Base-by-base conservation (phyloP, 2,329 filamentous ascomycete species). In the Didymella segeticola region DNA sequence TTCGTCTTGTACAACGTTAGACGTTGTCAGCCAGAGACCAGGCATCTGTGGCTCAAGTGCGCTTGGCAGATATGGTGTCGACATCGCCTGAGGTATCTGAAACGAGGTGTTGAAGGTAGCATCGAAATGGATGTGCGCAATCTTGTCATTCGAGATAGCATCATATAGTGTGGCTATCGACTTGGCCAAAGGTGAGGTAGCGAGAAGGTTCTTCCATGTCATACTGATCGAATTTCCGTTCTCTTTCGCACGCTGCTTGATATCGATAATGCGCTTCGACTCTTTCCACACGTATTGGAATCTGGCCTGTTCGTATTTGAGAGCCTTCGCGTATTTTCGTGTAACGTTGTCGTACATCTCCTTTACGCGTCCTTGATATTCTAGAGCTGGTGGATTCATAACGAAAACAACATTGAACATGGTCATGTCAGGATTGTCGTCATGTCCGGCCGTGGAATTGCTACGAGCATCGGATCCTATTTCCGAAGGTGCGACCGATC, bases 321-420 rank as follows among this genome's bases (percentile, higher is more conserved):
- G 85, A 3, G 90, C 91, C 77, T 93, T 96, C 70, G 92, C 93
- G 65, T 96, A 88, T 75, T 96, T 96, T 74, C 93, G 95, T 60
- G 93, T 89, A 31, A 98, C 88, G 71, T 96, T 90, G 47, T 90
- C 83, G 72, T 96, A 96, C 70, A 97, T 87, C 60, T 96, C 90
- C 36, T 89, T 84, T 38, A 96, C 79, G 11, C 84, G 79, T 68
- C 79, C 81, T 51, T 90, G 89, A 61, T 89, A 87, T 69, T 96
- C 90, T 51, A 93, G 81, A 46, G 88, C 86, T 43, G 88, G 88
- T 3, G 92, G 90, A 62, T 91, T 89, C 60, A 97, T 79, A 43
- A 96, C 90, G 73, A 98, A 98, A 20, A 98, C 92, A 10, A 97
- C 84, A 73, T 97, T 96, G 77, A 99, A 99, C 93, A 98, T 98